Conservation (phyloP, 345 rosid genomes). For the Psidium guajava region DNA sequence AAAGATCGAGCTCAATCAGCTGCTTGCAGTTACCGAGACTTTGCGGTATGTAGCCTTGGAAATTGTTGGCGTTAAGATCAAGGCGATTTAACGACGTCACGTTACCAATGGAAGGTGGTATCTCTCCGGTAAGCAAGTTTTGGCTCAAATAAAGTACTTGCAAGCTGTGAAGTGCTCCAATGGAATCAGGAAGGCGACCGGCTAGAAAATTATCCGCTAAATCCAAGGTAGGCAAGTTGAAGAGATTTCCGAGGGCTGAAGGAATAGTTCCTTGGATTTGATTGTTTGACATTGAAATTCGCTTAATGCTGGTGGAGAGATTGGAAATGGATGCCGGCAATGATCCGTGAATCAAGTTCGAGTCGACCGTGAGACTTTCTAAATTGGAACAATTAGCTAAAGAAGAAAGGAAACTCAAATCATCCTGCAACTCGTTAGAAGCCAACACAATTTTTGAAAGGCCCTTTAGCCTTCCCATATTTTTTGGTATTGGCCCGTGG, state of each 20-base stretch:
- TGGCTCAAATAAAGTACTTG: rapidly evolving
- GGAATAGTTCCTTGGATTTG: background rate
- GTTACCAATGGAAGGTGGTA: background rate
- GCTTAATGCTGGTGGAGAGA: background rate
- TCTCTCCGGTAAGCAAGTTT: background rate
- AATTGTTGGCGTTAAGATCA: background rate
- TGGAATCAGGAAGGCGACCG: background rate
- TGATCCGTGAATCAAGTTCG: background rate
- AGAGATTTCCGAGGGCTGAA: background rate
- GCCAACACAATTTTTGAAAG: rapidly evolving
- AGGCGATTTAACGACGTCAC: rapidly evolving
- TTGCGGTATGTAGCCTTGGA: background rate
- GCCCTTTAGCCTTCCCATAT: background rate
- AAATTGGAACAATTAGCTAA: background rate
- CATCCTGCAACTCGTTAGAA: background rate
- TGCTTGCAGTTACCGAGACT: background rate
- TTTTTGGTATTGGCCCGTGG: background rate
- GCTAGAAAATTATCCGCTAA: rapidly evolving
- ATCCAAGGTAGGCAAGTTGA: background rate
- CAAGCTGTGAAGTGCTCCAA: background rate
- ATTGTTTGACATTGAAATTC: background rate
- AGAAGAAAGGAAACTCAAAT: background rate
- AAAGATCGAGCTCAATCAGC: rapidly evolving
- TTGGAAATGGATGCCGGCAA: background rate
- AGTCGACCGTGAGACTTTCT: background rate